Evolutionary conservation across 2,329 filamentous ascomycete genomes (phyloP), one percentile per base, ranked within the genome.

Genomic region (Claviceps capensis): DNA sequence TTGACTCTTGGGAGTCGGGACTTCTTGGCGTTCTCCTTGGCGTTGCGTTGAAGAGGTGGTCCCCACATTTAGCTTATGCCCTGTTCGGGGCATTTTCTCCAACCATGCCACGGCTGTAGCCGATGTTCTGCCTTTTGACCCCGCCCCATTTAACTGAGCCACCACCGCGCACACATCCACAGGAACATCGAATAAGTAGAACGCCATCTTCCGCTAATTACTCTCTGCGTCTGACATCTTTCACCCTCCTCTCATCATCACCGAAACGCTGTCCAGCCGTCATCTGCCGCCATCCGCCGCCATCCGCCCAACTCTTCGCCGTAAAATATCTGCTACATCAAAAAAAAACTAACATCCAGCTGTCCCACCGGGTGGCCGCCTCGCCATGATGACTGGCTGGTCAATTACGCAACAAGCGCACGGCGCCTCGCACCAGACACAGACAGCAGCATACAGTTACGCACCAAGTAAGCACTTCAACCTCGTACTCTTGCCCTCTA

Each of bases 381-480:
- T 50, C 61, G 56, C 43, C 46, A 69, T 66, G 65, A 68, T 69
- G 64, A 60, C 67, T 51, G 61, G 59, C 52, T 70, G 68, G 67
- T 61, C 67, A 54, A 59, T 62, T 49, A 58, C 62, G 53, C 67
- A 68, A 56, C 65, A 65, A 56, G 62, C 65, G 61, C 68, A 73
- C 48, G 70, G 72, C 62, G 65, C 71, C 47, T 63, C 68, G 51
- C 65, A 67, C 55, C 63, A 66, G 55, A 56, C 65, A 52, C 58
- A 64, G 50, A 60, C 67, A 4, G 54, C 63, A 41, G 60, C 65
- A 14, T 70, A 70, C 56, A 62, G 65, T 50, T 73, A 72, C 55
- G 62, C 65, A 54, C 57, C 65, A 52, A 69, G 68, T 71, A 61
- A 56, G 69, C 65, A 53, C 44, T 34, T 11, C 30, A 22, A 42